Evolutionary conservation across 192 early-diverging fungal species (phyloP).

Genomic region (Glomus cerebriforme): DNA sequence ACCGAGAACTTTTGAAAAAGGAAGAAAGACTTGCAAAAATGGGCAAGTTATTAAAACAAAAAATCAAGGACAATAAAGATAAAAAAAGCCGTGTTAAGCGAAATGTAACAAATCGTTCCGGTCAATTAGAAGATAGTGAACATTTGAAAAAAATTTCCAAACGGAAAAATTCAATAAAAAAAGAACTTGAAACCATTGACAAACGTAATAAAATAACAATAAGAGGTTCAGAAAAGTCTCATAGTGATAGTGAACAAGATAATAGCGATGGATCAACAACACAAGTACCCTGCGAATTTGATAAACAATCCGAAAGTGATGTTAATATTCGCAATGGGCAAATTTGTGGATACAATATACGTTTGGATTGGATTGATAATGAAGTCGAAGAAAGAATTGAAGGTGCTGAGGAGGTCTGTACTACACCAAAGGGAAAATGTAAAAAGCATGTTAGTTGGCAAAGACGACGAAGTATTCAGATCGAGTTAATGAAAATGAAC

Average conservation of each 20-base stretch:
- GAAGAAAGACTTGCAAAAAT: conserved; percentile 39
- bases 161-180: conserved; percentile 33
- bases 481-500: conserved; percentile 45
- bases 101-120: conserved; percentile 17
- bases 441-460: conserved; percentile 54
- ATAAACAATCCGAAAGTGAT: background rate
- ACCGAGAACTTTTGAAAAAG: conserved; percentile 42
- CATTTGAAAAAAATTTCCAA: conserved; percentile 33
- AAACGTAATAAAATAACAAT: conserved; percentile 33
- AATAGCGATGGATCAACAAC: background rate
- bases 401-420: conserved; percentile 40
- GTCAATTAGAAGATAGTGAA: conserved; percentile 35
- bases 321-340: background rate
- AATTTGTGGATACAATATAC: conserved; percentile 15
- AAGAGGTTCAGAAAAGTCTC: background rate
- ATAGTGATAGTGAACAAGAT: conserved; percentile 5
- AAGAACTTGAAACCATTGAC: conserved; percentile 35
- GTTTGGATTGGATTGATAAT: conserved; percentile 4
- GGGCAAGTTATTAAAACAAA: background rate
- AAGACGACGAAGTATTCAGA: conserved; percentile 42
- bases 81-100: background rate
- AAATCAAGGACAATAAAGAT: conserved; percentile 4
- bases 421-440: conserved; percentile 40
- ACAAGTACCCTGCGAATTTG: background rate
- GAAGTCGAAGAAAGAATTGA: background rate